phyloP scores from a whole-genome alignment of 352 stramenopile genomes.

The Phytophthora constricta region DNA sequence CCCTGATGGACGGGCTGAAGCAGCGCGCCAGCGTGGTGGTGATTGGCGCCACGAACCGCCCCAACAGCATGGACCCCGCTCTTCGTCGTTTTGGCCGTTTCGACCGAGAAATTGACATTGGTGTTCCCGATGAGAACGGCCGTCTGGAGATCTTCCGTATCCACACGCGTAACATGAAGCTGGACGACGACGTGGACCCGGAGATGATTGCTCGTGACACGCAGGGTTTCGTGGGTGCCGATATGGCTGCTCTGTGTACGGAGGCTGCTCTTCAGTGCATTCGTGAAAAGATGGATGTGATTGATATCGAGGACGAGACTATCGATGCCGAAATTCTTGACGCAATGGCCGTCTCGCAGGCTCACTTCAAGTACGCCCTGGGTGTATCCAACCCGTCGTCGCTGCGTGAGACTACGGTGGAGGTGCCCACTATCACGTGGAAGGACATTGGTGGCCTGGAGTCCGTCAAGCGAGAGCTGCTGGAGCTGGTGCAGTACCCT shows the following conservation, averaged over 20 bases:
- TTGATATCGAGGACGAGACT: constrained; percentile 99
- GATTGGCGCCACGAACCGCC: constrained; percentile 99
- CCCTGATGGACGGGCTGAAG: constrained; percentile 98
- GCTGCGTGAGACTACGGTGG: constrained; percentile 98
- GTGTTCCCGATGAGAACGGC: constrained; percentile 98
- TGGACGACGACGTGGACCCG: constrained; percentile 98
- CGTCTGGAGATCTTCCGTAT: constrained; percentile 99
- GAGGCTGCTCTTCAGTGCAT: constrained; percentile 99
- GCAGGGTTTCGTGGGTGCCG: constrained; percentile 99
- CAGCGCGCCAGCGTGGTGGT: constrained; percentile 96
- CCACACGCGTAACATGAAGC: constrained; percentile 99
- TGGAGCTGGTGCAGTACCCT: constrained; percentile 99
- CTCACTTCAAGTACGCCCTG: constrained; percentile 99
- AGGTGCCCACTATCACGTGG: constrained; percentile 99
- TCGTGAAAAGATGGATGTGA: constrained; percentile 99
- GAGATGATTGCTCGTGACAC: constrained; percentile 98
- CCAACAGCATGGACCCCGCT: constrained; percentile 98
- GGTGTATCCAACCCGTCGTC: constrained; percentile 98
- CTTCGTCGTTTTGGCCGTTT: constrained; percentile 99
- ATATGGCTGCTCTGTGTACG: constrained; percentile 99
- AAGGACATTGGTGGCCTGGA: constrained; percentile 99
- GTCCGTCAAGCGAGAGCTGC: constrained; percentile 98
- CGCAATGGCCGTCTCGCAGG: constrained; percentile 98
- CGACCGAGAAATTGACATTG: constrained; percentile 99
- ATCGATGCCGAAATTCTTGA: constrained; percentile 99